Conservation (phyloP, 1,284 basidiomycete species). For the Malassezia cuniculi region DNA sequence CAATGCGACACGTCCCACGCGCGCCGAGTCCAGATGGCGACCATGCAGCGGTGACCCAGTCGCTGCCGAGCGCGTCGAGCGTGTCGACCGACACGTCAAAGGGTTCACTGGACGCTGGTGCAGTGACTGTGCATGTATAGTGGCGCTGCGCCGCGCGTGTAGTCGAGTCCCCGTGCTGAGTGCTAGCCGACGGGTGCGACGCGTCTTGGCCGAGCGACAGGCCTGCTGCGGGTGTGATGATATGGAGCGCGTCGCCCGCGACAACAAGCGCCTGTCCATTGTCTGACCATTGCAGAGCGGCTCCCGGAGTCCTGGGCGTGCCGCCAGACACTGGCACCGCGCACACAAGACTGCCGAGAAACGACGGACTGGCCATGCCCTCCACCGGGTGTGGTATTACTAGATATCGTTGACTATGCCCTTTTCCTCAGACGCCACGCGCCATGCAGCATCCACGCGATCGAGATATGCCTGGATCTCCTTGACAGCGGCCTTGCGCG, state of each 20-base stretch:
- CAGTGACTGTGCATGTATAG: too few relatives aligned
- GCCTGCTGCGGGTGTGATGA: conserved; percentile 13
- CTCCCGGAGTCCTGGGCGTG: conserved; percentile 1
- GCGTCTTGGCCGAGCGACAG: too few relatives aligned
- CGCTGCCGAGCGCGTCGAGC: too few relatives aligned
- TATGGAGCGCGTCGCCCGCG: conserved; percentile 4
- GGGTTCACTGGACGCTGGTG: too few relatives aligned
- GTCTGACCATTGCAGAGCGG: conserved; percentile 8
- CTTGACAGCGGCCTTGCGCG: conserved; percentile 36
- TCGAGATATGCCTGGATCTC: conserved; percentile 37
- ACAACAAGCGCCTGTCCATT: conserved; percentile 6
- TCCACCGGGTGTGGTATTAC: too few relatives aligned
- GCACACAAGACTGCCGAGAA: neutral
- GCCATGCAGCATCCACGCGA: conserved; percentile 35
- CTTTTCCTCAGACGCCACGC: conserved; percentile 16
- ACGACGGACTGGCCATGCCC: neutral
- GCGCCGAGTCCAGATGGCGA: conserved; percentile 8
- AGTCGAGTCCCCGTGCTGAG: too few relatives aligned
- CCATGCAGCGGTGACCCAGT: conserved; percentile 10
- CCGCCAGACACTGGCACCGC: conserved; percentile 1
- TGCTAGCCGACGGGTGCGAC: too few relatives aligned
- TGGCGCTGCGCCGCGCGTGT: too few relatives aligned
- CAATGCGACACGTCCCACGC: conserved; percentile 1
- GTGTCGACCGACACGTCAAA: too few relatives aligned
- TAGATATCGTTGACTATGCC: conserved; percentile 13